phyloP scores from a whole-genome alignment of 306 rosid genomes.

The Quillaja saponaria region DNA sequence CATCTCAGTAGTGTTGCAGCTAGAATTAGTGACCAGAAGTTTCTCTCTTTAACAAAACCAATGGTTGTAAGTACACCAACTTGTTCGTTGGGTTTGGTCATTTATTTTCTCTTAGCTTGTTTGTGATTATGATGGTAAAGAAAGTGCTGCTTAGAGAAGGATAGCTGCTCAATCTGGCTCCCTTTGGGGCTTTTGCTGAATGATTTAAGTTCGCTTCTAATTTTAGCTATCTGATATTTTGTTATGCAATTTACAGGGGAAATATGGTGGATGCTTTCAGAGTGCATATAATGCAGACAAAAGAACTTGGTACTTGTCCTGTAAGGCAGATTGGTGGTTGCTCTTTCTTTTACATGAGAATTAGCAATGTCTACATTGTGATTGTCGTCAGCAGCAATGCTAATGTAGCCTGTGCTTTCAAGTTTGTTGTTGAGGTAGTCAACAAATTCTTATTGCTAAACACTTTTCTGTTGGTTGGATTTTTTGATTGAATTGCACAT shows the following conservation, averaged over 20 bases:
- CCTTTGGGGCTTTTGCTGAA: too few species aligned
- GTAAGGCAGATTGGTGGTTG: constrained; percentile 97
- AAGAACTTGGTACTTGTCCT: constrained; percentile 98
- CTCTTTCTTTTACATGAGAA: constrained; percentile 95
- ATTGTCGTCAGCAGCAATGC: constrained; percentile 99
- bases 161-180: too few species aligned
- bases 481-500: background rate
- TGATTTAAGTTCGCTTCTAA: background rate
- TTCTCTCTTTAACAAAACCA: background rate
- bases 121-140: background rate
- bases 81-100: constrained; percentile 2
- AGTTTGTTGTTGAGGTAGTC: constrained; percentile 94
- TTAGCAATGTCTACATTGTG: constrained; percentile 93
- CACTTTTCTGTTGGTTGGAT: constrained; percentile 6
- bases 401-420: constrained; percentile 96
- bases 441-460: constrained; percentile 12
- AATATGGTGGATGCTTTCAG: constrained; percentile 99
- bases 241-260: constrained; percentile 57
- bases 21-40: constrained; percentile 17
- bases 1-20: constrained; percentile 5
- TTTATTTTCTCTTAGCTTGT: background rate
- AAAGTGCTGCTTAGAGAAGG: too few species aligned
- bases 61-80: constrained; percentile 4
- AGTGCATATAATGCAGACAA: constrained; percentile 91
- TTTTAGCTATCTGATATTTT: background rate